Base-by-base conservation (phyloP, 257 asterid species). In the Solanum appendiculatum region DNA sequence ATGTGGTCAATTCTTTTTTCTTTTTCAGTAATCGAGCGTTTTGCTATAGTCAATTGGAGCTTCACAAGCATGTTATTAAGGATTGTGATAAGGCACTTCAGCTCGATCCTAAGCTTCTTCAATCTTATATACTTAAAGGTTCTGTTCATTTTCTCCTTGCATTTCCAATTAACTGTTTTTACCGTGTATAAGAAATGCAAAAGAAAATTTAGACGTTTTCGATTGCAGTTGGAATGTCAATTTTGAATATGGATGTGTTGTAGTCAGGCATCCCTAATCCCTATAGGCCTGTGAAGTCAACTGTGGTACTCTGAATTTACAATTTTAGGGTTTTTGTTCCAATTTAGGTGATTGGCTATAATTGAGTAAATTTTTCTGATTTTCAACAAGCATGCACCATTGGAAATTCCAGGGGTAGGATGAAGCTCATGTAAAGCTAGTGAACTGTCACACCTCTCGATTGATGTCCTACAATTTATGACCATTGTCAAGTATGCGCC, bases 1-100 rank as follows among this genome's bases (percentile, higher is more conserved):
- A 89, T 90, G 86, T 86, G 87, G 68, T 82, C 39, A 85, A 80
- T 87, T 90, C 31, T 29, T 54, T 66, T 82, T 85, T 69, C 77
- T 7, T 85, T 14, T 88, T 83, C 92, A 94, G 99, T 92, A 97
- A 97, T 90, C 97, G 99, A 92, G 98, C 98, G 39, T 97, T 90
- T 88, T 95, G 99, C 90, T 97, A 94, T 90, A 95, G 98, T 91
- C 97, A 97, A 92, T 89, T 97, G 98, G 99, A 97, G 93, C 87
- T 97, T 91, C 95, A 95, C 93, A 97, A 97, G 92, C 99, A 97
- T 64, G 99, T 90, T 46, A 89, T 97, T 70, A 97, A 95, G 93
- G 99, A 97, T 89, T 97, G 98, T 81, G 94, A 97, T 83, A 94
- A 87, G 94, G 99, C 98, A 72, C 89, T 97, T 91, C 92, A 93